A percentile compares a stretch with the other conserved stretches of the same genome.
phyloP scores from a whole-genome alignment of 1,284 basidiomycete genomes.

The Waitea zeae region DNA sequence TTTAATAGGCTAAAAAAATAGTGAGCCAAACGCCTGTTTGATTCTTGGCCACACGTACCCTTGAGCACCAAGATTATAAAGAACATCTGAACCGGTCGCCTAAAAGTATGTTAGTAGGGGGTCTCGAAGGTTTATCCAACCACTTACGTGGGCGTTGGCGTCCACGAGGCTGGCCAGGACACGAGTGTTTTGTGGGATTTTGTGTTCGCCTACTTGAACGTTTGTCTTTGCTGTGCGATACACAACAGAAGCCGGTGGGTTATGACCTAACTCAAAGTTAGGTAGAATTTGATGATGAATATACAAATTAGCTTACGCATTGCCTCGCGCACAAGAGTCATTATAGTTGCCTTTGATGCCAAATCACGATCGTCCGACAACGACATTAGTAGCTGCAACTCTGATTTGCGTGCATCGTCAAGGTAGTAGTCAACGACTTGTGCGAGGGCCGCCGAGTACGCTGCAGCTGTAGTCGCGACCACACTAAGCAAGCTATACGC shows the following conservation, averaged over 20 bases:
- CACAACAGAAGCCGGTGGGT: slow-evolving; percentile 19
- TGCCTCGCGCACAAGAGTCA: slow-evolving; percentile 31
- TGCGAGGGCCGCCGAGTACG: slow-evolving; percentile 36
- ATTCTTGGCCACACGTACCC: not conserved
- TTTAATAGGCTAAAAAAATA: slow-evolving; percentile 20
- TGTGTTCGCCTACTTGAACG: slow-evolving; percentile 11
- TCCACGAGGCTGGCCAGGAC: slow-evolving; percentile 22
- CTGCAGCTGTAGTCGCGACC: slow-evolving; percentile 27
- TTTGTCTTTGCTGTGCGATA: slow-evolving; percentile 19
- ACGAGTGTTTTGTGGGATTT: slow-evolving; percentile 15
- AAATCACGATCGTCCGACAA: slow-evolving; percentile 12
- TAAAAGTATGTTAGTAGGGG: not conserved
- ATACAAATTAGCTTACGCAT: slow-evolving; percentile 21
- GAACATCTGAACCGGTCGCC: not conserved
- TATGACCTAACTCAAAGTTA: slow-evolving; percentile 4
- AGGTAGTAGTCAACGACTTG: slow-evolving; percentile 52
- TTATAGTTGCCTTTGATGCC: slow-evolving; percentile 15
- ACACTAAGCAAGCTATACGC: slow-evolving; percentile 26
- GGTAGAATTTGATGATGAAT: not conserved
- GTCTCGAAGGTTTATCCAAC: slow-evolving; percentile 10
- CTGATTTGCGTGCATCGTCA: too few species aligned
- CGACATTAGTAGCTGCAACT: too few species aligned
- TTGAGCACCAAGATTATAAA: not conserved
- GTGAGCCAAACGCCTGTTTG: not conserved
- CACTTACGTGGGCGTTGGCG: slow-evolving; percentile 24